phyloP scores from a whole-genome alignment of 352 stramenopile genomes.

The Pythium plurisporium region DNA sequence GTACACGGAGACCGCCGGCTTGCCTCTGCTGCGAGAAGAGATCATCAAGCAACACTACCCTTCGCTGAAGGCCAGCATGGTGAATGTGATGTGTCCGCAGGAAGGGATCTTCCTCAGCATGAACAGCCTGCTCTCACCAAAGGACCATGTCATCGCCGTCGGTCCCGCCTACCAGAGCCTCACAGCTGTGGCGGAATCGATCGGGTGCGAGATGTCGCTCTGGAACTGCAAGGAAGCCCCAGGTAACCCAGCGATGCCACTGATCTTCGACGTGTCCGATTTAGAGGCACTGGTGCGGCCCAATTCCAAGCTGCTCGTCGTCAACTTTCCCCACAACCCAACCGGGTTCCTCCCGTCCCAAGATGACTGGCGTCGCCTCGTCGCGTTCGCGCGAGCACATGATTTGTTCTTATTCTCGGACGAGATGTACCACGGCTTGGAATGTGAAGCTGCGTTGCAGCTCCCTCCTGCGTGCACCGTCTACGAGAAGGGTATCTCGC shows the following conservation, averaged over 20 bases:
- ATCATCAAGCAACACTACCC: slow-evolving; percentile 33
- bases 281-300: slow-evolving; percentile 32
- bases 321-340: slow-evolving; percentile 81
- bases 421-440: slow-evolving; percentile 62
- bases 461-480: slow-evolving; percentile 26
- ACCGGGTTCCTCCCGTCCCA: slow-evolving; percentile 41
- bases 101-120: slow-evolving; percentile 65
- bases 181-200: slow-evolving; percentile 28
- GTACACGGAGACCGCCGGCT: slow-evolving; percentile 42
- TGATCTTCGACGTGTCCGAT: slow-evolving; percentile 35
- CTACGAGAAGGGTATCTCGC: slow-evolving; percentile 50
- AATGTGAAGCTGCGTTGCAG: slow-evolving; percentile 21
- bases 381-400: slow-evolving; percentile 33
- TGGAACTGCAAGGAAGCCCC: slow-evolving; percentile 25
- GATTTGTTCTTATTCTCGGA: slow-evolving; percentile 56
- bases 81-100: slow-evolving; percentile 42
- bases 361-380: slow-evolving; percentile 34
- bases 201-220: slow-evolving; percentile 34
- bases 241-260: slow-evolving; percentile 10
- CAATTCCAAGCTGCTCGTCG: slow-evolving; percentile 55
- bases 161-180: slow-evolving; percentile 56
- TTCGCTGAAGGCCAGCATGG: slow-evolving; percentile 16
- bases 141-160: slow-evolving; percentile 49
- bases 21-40: slow-evolving; percentile 35
- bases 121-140: slow-evolving; percentile 33